phyloP scores from a whole-genome alignment of 2,329 filamentous ascomycete genomes.

The Bipolaris oryzae region DNA sequence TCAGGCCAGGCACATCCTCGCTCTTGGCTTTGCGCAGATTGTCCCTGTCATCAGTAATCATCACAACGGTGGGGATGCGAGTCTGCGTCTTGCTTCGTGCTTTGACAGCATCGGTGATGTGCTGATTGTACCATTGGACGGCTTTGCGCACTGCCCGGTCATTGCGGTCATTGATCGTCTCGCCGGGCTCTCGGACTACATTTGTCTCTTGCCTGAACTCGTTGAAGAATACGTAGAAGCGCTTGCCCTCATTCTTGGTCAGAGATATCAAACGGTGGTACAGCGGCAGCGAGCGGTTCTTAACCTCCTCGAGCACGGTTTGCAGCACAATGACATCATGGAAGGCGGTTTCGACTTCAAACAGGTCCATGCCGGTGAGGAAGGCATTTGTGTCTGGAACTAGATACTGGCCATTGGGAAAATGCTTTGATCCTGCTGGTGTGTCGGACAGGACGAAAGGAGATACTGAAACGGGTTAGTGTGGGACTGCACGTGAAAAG shows the following conservation, averaged over 20 bases:
- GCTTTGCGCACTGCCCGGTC: slow-evolving; percentile 87
- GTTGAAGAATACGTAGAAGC: slow-evolving; percentile 99
- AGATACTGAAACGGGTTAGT: slow-evolving; percentile 60
- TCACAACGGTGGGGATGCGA: slow-evolving; percentile 77
- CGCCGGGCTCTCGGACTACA: slow-evolving; percentile 72
- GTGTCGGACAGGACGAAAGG: slow-evolving; percentile 89
- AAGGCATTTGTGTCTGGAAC: slow-evolving; percentile 96
- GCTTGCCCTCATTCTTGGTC: slow-evolving; percentile 94
- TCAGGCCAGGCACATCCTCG: slow-evolving; percentile 73
- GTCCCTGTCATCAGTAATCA: slow-evolving; percentile 91
- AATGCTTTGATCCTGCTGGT: slow-evolving; percentile 81
- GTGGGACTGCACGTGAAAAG: slow-evolving; percentile 15
- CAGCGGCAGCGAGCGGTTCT: slow-evolving; percentile 88
- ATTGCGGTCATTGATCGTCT: slow-evolving; percentile 95
- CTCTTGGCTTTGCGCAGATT: slow-evolving; percentile 81
- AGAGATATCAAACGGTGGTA: slow-evolving; percentile 92
- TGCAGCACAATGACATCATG: slow-evolving; percentile 97
- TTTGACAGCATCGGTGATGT: slow-evolving; percentile 70
- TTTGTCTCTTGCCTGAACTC: slow-evolving; percentile 95
- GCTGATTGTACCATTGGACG: slow-evolving; percentile 87
- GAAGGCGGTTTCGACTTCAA: slow-evolving; percentile 89
- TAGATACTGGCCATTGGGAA: slow-evolving; percentile 88
- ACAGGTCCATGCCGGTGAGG: slow-evolving; percentile 94
- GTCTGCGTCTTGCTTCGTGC: slow-evolving; percentile 56
- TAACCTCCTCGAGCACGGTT: slow-evolving; percentile 93